Evolutionary conservation across 345 rosid species (phyloP), one percentile per base, ranked within the genome.

Genomic region (Acer saccharum): DNA sequence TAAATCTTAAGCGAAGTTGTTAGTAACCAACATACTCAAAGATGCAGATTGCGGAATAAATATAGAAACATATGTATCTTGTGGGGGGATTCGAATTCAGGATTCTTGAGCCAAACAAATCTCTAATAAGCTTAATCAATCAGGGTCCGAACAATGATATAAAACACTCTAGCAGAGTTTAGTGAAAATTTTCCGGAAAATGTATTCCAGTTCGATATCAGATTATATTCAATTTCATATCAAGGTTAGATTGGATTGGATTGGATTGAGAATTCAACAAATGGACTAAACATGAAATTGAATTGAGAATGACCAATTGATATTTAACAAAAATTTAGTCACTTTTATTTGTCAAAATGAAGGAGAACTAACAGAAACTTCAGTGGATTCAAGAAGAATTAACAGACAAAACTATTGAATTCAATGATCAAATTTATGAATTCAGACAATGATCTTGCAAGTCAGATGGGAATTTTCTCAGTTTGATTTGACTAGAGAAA

Each of bases 381-480:
- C 16, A 12, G 13, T 43, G 17, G 3, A 50, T 13, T 50, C 63
- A 58, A 58, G 63, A 58, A 50, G 17, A 50, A 50, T 50, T 50
- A 12, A 4, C 3, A 14, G 17, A 50, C 55, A 50, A 14, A 50
- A 50, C 16, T 50, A 14, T 20, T 58, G 63, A 58, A 58, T 58
- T 58, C 63, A 57, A 5, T 57, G 10, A 57, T 8, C 62, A 17
- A n/a, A 18, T 6, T 1, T 20, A 57, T 57, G 62, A 57, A 57
- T 57, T 57, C 62, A 57, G n/a, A 7, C 62, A 57, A 16, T 58
- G 11, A 18, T 35, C 23, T 17, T 61, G 8, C 62, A 63, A 46
- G 62, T 69, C 79, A 61, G 74, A 61, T 25, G 32, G 41, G 16
- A 61, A 18, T 35, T 61, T 27, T 57, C 73, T 65, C 66, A 18